phyloP scores from a whole-genome alignment of 2,329 filamentous ascomycete species.

The Neofusicoccum umdonicola region DNA sequence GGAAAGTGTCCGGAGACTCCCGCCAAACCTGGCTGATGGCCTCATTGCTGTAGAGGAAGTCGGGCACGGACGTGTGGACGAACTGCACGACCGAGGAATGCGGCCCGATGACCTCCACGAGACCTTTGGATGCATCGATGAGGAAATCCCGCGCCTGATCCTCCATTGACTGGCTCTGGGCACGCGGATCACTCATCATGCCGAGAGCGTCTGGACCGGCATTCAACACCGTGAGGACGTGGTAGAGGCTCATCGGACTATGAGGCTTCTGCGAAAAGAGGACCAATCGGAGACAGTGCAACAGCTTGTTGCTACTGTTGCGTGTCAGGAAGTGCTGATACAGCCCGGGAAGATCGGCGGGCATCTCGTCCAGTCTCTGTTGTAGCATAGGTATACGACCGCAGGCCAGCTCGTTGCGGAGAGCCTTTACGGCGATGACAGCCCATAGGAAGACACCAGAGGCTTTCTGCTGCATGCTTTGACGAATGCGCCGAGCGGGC shows the following conservation, averaged over 20 bases:
- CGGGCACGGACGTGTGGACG: neutral
- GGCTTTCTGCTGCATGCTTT: constrained; percentile 36
- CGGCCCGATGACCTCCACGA: neutral
- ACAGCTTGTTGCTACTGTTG: constrained; percentile 32
- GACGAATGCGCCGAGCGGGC: constrained; percentile 24
- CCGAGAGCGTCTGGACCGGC: neutral
- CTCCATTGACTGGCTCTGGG: neutral
- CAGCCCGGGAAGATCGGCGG: constrained; percentile 43
- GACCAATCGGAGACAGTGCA: neutral
- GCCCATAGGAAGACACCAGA: constrained; percentile 49
- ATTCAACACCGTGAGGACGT: neutral
- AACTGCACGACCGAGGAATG: neutral
- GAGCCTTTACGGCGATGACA: constrained; percentile 44
- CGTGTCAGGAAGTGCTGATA: constrained; percentile 53
- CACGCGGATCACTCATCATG: neutral
- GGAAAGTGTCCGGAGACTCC: neutral
- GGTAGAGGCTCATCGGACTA: neutral
- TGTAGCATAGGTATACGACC: constrained; percentile 31
- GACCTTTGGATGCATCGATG: neutral
- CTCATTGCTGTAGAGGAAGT: neutral
- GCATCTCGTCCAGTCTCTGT: constrained; percentile 40
- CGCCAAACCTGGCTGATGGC: neutral
- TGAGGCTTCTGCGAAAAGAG: neutral
- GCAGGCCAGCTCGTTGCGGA: constrained; percentile 42
- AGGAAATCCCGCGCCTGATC: neutral